Evolutionary conservation across 2,329 filamentous ascomycete genomes (phyloP), one percentile per base, ranked within the genome.

Genomic region (Pezicula radicicola): DNA sequence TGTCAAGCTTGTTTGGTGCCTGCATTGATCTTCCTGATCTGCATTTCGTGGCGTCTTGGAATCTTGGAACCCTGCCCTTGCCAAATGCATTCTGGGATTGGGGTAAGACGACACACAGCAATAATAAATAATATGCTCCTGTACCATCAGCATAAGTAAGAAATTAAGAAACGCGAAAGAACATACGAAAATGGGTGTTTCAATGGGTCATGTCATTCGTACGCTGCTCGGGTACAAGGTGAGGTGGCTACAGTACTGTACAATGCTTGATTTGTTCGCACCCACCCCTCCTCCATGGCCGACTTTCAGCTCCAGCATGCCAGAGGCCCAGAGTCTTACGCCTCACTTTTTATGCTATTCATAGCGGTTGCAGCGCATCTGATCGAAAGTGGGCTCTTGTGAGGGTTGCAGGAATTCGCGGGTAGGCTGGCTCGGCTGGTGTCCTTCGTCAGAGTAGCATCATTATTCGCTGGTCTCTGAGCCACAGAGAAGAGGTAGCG

Each of bases 11-110:
- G 27, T 42, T 48, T 44, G 41, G 53, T 55, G 49, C 53, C 53
- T 55, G 53, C 49, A 55, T 54, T 44, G 53, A 55, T 55, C 53
- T 46, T 13, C 53, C 45, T 46, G 49, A 54, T 54, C 52, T 54
- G 52, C 52, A 41, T 46, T 41, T 30, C 16, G 46, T 51, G 49
- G 49, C 46, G 48, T 35, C 25, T 28, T 42, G 39, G 18, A 42
- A 25, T 36, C 33, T 51, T 40, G 37, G n/a, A 40, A 16, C 37
- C 37, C 37, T 16, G 37, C 37, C 37, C 37, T 40, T 40, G 37
- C 37, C 37, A 12, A 40, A 16, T 40, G 30, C 12, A 13, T 33
- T 33, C 30, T 33, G 30, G 16, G 18, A 43, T 3, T 13, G 37
- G 37, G 12, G 37, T 16, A 40, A 19, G 19, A 40, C 37, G 37